phyloP scores from a whole-genome alignment of 1,139 yeast species.

The Pichia terricola region DNA sequence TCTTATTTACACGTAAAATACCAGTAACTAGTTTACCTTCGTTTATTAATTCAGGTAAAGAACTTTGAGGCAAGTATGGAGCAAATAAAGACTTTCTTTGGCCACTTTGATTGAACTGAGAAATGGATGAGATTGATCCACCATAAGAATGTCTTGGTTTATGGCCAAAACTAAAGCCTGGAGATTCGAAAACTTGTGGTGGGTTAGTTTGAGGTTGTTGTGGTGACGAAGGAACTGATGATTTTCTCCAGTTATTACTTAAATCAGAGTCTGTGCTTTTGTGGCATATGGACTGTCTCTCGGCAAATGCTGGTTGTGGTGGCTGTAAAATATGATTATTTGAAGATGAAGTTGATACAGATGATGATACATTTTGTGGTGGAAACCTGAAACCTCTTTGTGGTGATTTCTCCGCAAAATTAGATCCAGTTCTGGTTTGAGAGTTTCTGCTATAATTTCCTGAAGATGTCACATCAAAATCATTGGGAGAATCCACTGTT shows the following conservation, averaged over 20 bases:
- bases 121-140: slow-evolving; percentile 51
- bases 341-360: slow-evolving; percentile 1
- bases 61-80: slow-evolving; percentile 89
- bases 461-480: background rate
- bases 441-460: slow-evolving; percentile 19
- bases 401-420: slow-evolving; percentile 24
- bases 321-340: slow-evolving; percentile 17
- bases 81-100: slow-evolving; percentile 85
- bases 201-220: slow-evolving; percentile 6
- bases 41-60: slow-evolving; percentile 77
- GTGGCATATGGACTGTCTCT: slow-evolving; percentile 38
- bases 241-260: slow-evolving; percentile 57
- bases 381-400: slow-evolving; percentile 34
- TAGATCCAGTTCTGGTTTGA: slow-evolving; percentile 11
- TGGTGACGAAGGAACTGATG: slow-evolving; percentile 22
- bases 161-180: slow-evolving; percentile 56
- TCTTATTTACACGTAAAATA: slow-evolving; percentile 83
- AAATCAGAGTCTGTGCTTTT: slow-evolving; percentile 55
- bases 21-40: slow-evolving; percentile 94
- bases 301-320: slow-evolving; percentile 25
- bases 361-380: slow-evolving; percentile 25
- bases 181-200: slow-evolving; percentile 33
- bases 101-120: slow-evolving; percentile 25
- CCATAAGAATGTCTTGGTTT: slow-evolving; percentile 63
- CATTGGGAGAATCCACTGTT: slow-evolving; percentile 11